These are phyloP conservation scores for Arthrobotrys sinensis DNA, from an alignment of 2,329 filamentous ascomycete species.

Conservation along the genomic window DNA sequence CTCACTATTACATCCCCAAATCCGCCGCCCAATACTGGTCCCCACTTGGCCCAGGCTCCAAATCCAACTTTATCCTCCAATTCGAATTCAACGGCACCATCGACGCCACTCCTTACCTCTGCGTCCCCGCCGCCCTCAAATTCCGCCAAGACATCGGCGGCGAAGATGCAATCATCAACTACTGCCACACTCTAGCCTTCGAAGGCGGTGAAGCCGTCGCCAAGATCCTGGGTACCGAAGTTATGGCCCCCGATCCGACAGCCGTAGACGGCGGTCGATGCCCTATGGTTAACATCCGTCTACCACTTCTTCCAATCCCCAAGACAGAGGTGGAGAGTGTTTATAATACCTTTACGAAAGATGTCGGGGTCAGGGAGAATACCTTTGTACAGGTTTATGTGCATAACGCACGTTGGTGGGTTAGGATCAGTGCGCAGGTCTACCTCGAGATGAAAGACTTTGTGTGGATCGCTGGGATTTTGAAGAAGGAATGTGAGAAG, in stretches of 20 bases:
- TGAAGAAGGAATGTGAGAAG: constrained; percentile 68
- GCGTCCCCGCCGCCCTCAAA: constrained; percentile 78
- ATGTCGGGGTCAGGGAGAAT: constrained; percentile 71
- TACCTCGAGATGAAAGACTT: constrained; percentile 88
- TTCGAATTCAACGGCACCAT: constrained; percentile 82
- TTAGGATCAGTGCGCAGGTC: constrained; percentile 82
- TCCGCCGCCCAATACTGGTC: constrained; percentile 62
- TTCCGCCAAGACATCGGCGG: constrained; percentile 81
- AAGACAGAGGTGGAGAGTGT: constrained; percentile 55
- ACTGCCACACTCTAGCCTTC: constrained; percentile 76
- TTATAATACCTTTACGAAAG: constrained; percentile 66
- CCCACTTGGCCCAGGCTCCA: constrained; percentile 69
- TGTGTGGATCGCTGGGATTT: constrained; percentile 75
- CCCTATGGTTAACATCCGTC: constrained; percentile 49
- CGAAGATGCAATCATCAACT: constrained; percentile 78
- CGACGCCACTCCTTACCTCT: constrained; percentile 81
- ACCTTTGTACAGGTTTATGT: constrained; percentile 71
- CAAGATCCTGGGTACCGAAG: constrained; percentile 76
- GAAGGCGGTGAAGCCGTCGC: constrained; percentile 77
- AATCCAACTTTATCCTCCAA: constrained; percentile 74
- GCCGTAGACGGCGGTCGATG: constrained; percentile 38
- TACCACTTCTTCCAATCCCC: constrained; percentile 37
- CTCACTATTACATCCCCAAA: constrained; percentile 79
- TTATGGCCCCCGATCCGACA: constrained; percentile 70
- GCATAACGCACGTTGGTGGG: constrained; percentile 78